A percentile compares a stretch with the other conserved stretches of the same genome.
These are phyloP conservation scores for Nannizzia gypsea DNA, from an alignment of 2,329 filamentous ascomycete genomes.

Conservation along the genomic window DNA sequence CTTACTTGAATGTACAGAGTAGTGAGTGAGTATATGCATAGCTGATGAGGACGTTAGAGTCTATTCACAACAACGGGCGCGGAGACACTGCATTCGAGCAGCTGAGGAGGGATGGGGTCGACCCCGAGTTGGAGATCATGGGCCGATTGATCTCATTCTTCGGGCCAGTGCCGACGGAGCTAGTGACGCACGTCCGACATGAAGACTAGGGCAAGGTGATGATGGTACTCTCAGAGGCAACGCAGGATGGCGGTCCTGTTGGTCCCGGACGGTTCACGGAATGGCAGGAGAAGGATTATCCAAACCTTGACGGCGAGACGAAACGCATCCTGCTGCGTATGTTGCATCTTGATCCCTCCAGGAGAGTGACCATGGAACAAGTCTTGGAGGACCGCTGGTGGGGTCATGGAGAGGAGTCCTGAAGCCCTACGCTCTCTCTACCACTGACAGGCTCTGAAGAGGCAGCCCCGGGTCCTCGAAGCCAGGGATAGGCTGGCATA, in stretches of 20 bases:
- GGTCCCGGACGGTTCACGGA: conserved; percentile 4
- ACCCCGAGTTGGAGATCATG: conserved; percentile 21
- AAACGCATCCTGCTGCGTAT: conserved; percentile 18
- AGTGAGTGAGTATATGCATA: too few species aligned
- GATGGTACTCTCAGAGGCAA: conserved; percentile 17
- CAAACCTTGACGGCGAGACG: conserved; percentile 21
- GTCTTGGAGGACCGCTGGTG: not conserved
- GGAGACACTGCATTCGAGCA: conserved; percentile 8
- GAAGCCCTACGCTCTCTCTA: not conserved
- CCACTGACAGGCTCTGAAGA: not conserved
- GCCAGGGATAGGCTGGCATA: not conserved
- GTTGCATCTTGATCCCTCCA: not conserved
- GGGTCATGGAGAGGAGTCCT: not conserved
- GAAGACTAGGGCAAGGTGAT: conserved; percentile 18
- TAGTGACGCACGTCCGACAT: conserved; percentile 22
- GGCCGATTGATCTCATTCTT: conserved; percentile 18
- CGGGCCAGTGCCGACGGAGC: conserved; percentile 18
- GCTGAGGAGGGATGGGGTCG: conserved; percentile 16
- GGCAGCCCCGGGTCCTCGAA: not conserved
- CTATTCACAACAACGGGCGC: not conserved
- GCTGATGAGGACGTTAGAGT: not conserved
- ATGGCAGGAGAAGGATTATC: conserved; percentile 17
- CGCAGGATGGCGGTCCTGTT: not conserved
- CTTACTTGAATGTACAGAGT: too few species aligned
- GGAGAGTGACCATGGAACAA: not conserved